Evolutionary conservation across 1,284 basidiomycete species (phyloP).

Genomic region (Spongiforma sp.): DNA sequence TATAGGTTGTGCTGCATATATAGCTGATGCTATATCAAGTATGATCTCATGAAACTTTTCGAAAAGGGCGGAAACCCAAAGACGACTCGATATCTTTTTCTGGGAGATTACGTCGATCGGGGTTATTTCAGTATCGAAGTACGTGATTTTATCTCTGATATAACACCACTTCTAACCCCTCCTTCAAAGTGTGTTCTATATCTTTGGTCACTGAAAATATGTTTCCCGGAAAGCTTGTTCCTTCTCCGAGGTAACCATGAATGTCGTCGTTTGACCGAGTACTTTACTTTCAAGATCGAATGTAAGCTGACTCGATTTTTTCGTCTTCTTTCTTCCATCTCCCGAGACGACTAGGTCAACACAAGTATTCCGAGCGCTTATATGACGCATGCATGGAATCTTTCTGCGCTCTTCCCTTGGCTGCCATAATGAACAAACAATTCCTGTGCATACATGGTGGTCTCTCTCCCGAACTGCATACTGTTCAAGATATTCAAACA

Average conservation of each 20-base stretch:
- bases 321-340: conserved; percentile 31
- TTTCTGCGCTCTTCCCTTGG: conserved; percentile 90
- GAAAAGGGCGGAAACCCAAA: conserved; percentile 94
- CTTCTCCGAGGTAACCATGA: conserved; percentile 93
- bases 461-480: conserved; percentile 88
- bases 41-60: conserved; percentile 94
- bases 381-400: conserved; percentile 94
- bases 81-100: conserved; percentile 86
- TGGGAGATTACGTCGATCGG: conserved; percentile 94
- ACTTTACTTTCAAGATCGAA: conserved; percentile 90
- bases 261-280: conserved; percentile 86
- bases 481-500: conserved; percentile 70
- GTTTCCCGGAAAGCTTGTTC: conserved; percentile 89
- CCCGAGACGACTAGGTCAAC: conserved; percentile 64
- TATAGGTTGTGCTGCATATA: conserved; percentile 12
- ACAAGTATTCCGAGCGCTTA: conserved; percentile 89
- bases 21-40: conserved; percentile 50
- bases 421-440: conserved; percentile 97
- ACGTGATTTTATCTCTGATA: conserved; percentile 24
- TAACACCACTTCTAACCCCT: conserved; percentile 8
- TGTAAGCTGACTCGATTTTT: conserved; percentile 49
- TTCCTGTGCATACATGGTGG: conserved; percentile 96
- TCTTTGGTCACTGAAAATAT: conserved; percentile 89
- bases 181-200: conserved; percentile 81
- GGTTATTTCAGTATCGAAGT: conserved; percentile 94